Percentiles rank a stretch among this genome's conserved stretches.
These are phyloP conservation scores for Blattamonas nauphoetae DNA, from an alignment of 78 protist genomes.

Conservation along the genomic window DNA sequence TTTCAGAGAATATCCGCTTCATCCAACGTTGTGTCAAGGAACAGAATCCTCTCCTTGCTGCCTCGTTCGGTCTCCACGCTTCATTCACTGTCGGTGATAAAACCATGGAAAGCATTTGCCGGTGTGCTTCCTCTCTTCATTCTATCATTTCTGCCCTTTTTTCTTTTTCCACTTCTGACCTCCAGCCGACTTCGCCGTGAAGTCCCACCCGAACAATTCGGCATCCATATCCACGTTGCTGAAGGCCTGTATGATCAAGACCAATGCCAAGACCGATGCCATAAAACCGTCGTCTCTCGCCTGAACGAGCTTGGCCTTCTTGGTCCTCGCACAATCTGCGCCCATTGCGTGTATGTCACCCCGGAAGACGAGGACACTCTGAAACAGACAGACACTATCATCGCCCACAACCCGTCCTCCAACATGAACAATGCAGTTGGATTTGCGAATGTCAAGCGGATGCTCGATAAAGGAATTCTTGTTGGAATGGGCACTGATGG, in stretches of 20 bases:
- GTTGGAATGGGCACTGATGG: slow-evolving; percentile 40
- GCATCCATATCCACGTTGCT: slow-evolving; percentile 33
- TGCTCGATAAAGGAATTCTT: slow-evolving; percentile 10
- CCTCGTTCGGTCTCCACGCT: slow-evolving; percentile 31
- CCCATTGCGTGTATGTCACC: slow-evolving; percentile 20
- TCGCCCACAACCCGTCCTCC: slow-evolving; percentile 36
- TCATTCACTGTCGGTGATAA: slow-evolving; percentile 25
- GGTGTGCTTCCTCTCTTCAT: neutral
- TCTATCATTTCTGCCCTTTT: neutral
- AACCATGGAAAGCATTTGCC: neutral
- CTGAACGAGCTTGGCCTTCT: slow-evolving; percentile 13
- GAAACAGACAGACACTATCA: slow-evolving; percentile 16
- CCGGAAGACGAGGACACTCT: slow-evolving; percentile 13
- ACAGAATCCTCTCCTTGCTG: neutral
- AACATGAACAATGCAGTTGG: slow-evolving; percentile 45
- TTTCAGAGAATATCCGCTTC: slow-evolving; percentile 26
- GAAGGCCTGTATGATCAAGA: slow-evolving; percentile 13
- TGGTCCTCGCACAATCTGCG: slow-evolving; percentile 19
- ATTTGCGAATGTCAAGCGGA: slow-evolving; percentile 14
- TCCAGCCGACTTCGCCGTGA: neutral
- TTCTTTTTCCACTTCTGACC: neutral
- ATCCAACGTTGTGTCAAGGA: neutral
- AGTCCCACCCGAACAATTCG: neutral
- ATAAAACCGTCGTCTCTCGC: neutral
- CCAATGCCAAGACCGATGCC: neutral